Conservation (phyloP, 2,329 filamentous ascomycete genomes). For the Colletotrichum spinosum region DNA sequence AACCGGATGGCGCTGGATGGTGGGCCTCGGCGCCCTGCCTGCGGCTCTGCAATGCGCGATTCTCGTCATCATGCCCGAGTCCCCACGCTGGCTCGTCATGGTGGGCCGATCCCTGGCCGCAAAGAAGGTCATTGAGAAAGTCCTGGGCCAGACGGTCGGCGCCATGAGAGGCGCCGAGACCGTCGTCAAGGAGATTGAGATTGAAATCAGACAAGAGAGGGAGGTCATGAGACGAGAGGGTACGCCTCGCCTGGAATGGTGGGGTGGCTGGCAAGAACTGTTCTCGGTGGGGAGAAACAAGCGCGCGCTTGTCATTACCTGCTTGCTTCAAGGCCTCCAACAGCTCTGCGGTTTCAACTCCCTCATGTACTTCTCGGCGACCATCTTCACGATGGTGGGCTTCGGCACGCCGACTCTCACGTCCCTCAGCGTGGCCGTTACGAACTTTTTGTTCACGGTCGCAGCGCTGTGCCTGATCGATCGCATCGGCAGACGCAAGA, state of each 20-base stretch:
- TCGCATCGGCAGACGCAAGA: conserved; percentile 80
- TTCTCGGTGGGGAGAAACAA: conserved; percentile 71
- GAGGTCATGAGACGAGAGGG: conserved; percentile 63
- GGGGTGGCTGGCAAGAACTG: conserved; percentile 64
- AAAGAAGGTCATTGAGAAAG: conserved; percentile 70
- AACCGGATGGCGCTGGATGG: conserved; percentile 90
- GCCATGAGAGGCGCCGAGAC: conserved; percentile 63
- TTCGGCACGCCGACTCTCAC: conserved; percentile 85
- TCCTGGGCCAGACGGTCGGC: conserved; percentile 67
- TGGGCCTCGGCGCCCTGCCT: conserved; percentile 84
- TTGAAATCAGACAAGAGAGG: conserved; percentile 78
- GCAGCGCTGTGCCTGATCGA: conserved; percentile 82
- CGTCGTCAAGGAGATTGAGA: conserved; percentile 77
- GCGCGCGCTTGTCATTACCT: conserved; percentile 85
- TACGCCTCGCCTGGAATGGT: conserved; percentile 49
- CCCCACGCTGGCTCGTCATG: conserved; percentile 87
- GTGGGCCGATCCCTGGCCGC: conserved; percentile 72
- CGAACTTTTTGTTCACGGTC: conserved; percentile 86
- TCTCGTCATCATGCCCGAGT: conserved; percentile 83
- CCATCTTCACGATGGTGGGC: conserved; percentile 81
- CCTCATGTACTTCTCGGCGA: conserved; percentile 91
- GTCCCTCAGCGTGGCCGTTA: conserved; percentile 82
- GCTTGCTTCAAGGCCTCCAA: conserved; percentile 86
- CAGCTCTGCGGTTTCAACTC: conserved; percentile 93
- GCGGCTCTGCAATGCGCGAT: conserved; percentile 78